Evolutionary conservation across 73 alveolate genomes (phyloP).

Genomic region (Stentor roeselii): DNA sequence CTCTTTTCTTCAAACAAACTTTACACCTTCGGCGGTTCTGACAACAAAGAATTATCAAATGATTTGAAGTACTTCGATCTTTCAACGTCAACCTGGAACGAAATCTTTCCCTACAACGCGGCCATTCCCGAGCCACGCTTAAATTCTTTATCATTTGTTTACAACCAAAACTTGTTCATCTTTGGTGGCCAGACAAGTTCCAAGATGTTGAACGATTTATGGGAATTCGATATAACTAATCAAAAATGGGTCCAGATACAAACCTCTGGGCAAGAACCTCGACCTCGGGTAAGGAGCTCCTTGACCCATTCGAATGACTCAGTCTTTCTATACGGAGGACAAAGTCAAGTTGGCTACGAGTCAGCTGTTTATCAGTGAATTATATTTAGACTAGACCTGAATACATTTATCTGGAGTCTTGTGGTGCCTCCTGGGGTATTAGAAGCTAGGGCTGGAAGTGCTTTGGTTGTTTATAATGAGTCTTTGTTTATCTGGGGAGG

Average conservation of each 20-base stretch:
- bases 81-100: too few species aligned
- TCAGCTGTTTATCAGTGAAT: neutral
- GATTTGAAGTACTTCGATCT: too few species aligned
- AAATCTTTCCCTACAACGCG: too few species aligned
- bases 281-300: neutral
- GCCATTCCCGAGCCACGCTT: too few species aligned
- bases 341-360: neutral
- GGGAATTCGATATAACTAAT: neutral
- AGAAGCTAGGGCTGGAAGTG: constrained; percentile 1
- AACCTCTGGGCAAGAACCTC: neutral
- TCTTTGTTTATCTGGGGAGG: neutral
- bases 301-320: too few species aligned
- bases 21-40: too few species aligned
- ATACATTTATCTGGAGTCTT: neutral
- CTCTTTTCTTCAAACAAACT: too few species aligned
- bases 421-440: neutral
- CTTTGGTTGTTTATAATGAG: neutral
- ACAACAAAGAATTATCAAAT: too few species aligned
- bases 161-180: too few species aligned
- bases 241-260: neutral
- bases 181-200: neutral
- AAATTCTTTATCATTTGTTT: too few species aligned
- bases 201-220: neutral
- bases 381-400: neutral
- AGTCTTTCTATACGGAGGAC: neutral